Conservation (phyloP, 2,329 filamentous ascomycete genomes). For the Aspergillus tanneri region DNA sequence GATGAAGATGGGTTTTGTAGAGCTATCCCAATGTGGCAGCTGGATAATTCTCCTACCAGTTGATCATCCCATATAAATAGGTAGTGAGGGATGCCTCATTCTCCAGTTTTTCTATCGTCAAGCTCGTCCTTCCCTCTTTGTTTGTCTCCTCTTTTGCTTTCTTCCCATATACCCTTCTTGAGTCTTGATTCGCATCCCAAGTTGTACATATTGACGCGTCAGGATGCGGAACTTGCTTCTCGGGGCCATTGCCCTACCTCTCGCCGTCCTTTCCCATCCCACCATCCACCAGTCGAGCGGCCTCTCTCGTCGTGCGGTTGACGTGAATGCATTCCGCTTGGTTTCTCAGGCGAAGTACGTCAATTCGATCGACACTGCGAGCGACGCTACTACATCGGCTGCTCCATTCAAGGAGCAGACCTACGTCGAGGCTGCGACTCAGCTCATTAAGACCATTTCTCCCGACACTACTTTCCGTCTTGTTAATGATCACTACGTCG, state of each 20-base stretch:
- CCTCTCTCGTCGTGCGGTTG: constrained; percentile 6
- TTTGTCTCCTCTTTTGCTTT: background rate
- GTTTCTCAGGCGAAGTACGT: constrained; percentile 3
- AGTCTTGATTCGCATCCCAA: background rate
- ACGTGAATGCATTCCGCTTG: constrained; percentile 12
- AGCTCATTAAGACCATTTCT: constrained; percentile 5
- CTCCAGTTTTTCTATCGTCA: too few species aligned
- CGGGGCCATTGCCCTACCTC: constrained; percentile 8
- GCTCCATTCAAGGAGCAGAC: constrained; percentile 1
- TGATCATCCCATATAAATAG: too few species aligned
- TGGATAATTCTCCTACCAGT: too few species aligned
- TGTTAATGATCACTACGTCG: constrained; percentile 17
- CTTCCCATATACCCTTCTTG: background rate
- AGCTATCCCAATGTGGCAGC: too few species aligned
- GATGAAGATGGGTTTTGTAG: too few species aligned
- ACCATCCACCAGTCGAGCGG: background rate
- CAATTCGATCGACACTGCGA: background rate
- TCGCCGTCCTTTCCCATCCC: constrained; percentile 7
- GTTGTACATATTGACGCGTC: background rate
- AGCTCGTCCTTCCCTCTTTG: background rate
- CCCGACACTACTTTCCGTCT: constrained; percentile 13
- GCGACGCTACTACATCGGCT: background rate
- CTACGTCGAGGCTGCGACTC: constrained; percentile 10
- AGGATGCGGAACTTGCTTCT: constrained; percentile 11
- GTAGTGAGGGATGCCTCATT: too few species aligned